Evolutionary conservation across 768 basidiomycete genomes (phyloP), one percentile per base, ranked within the genome.

Genomic region (Cystofilobasidium macerans): DNA sequence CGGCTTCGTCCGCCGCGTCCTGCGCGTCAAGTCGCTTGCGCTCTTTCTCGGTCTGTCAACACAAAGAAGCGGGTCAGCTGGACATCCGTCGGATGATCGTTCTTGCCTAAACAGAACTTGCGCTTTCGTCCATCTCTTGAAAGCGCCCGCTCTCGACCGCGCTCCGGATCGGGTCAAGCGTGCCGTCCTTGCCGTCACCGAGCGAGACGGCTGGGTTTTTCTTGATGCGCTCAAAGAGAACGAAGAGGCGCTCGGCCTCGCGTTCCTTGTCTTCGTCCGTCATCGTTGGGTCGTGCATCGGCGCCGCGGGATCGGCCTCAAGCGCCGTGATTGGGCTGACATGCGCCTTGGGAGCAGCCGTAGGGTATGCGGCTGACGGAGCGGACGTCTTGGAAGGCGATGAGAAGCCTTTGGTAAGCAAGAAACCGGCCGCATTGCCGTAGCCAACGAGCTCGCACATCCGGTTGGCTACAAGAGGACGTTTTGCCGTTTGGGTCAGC

Each of bases 181-280:
- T 82, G 26, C 57, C 57, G 18, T 42, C 45, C 42, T 3, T 33
- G 13, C 48, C 47, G 28, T 30, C 45, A 42, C 56, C 61, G 20
- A 67, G 42, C 33, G 57, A 61, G n/a, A 77, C 72, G 1, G 75
- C 71, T 4, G 74, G 75, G 56, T 76, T 85, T 75, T 79, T 84
- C 74, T 92, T 88, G 69, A 98, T 79, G 56, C 93, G 80, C 69
- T 95, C 89, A 72, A 99, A 98, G 24, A 98, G 79, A 38, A 87
- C 84, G 72, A 97, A 89, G 47, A 99, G 79, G 72, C 85, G 86
- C 79, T 97, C 93, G 62, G 92, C 87, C 77, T 99, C 95, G 13
- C 78, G 78, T 73, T 95, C 90, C 75, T 94, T 95, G 80, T 99
- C 94, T 73, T 93, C 92, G 35, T 93, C 86, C 0, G 90, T 86